Percentiles rank a stretch among this genome's conserved stretches.
phyloP scores from a whole-genome alignment of 1,284 basidiomycete genomes.

The Apiotrichum sp. region DNA sequence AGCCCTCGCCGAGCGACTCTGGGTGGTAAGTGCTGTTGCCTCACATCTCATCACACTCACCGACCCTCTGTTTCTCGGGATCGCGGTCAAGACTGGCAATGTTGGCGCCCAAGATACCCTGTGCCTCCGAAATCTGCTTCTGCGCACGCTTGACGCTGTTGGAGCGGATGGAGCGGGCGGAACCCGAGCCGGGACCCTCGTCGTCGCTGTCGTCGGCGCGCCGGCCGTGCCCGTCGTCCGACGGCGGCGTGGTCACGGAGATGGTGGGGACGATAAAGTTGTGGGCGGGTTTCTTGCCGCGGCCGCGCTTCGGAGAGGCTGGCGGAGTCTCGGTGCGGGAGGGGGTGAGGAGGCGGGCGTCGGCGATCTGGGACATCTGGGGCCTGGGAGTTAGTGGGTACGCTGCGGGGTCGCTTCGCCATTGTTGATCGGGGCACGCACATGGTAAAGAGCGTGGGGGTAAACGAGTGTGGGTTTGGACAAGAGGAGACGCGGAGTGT shows the following conservation, averaged over 20 bases:
- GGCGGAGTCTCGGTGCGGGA: not conserved
- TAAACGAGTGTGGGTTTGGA: too few relatives aligned
- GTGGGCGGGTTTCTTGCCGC: not conserved
- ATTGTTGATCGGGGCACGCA: too few relatives aligned
- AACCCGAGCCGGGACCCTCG: not conserved
- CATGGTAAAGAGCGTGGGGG: too few relatives aligned
- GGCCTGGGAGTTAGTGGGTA: not conserved
- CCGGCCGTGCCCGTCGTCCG: not conserved
- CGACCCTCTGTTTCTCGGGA: not conserved
- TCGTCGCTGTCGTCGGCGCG: not conserved
- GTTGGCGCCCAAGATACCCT: not conserved
- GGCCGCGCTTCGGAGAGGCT: not conserved
- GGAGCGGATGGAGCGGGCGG: not conserved
- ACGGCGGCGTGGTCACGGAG: not conserved
- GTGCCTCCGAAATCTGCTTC: slow-evolving; percentile 1
- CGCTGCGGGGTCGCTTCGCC: too few relatives aligned
- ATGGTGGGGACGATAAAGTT: not conserved
- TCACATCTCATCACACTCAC: not conserved
- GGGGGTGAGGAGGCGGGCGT: not conserved
- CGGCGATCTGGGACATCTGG: not conserved
- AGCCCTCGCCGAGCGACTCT: not conserved
- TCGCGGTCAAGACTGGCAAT: not conserved
- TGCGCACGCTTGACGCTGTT: not conserved
- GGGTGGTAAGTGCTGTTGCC: too few relatives aligned
- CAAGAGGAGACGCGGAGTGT: too few relatives aligned